phyloP scores from a whole-genome alignment of 2,329 filamentous ascomycete species.

The Byssothecium circinans region DNA sequence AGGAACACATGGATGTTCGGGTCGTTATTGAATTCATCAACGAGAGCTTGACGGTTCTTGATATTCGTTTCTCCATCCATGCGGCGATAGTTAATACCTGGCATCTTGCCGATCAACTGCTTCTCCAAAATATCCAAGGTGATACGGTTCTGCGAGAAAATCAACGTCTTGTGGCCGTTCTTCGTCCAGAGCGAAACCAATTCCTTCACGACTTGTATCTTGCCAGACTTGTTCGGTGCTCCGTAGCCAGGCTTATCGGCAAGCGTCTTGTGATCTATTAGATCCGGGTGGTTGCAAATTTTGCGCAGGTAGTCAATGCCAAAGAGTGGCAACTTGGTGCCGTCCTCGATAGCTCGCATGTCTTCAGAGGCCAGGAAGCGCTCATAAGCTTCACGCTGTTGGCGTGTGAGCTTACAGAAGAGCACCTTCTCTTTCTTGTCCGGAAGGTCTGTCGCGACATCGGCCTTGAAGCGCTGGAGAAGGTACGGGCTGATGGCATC shows the following conservation, averaged over 20 bases:
- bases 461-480: constrained; percentile 86
- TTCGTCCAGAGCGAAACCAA: constrained; percentile 86
- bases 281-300: constrained; percentile 95
- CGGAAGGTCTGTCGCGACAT: constrained; percentile 89
- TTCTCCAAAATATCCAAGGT: constrained; percentile 94
- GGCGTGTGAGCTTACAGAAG: constrained; percentile 85
- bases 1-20: constrained; percentile 83
- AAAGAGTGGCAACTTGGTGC: constrained; percentile 76
- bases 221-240: constrained; percentile 76
- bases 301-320: constrained; percentile 92
- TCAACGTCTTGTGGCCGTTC: constrained; percentile 87
- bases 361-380: constrained; percentile 80
- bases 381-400: constrained; percentile 80
- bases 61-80: constrained; percentile 95
- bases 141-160: constrained; percentile 91
- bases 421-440: constrained; percentile 96
- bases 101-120: constrained; percentile 69
- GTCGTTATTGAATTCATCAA: constrained; percentile 88
- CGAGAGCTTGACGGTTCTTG: constrained; percentile 82
- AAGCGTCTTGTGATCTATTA: constrained; percentile 67
- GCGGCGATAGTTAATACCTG: constrained; percentile 74
- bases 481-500: constrained; percentile 93
- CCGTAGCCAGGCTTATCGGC: constrained; percentile 70
- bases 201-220: constrained; percentile 92
- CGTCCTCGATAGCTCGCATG: constrained; percentile 77